Percentiles rank a stretch among this genome's conserved stretches.
These are phyloP conservation scores for Peribolospora baueri DNA, from an alignment of 768 basidiomycete species.

Conservation along the genomic window DNA sequence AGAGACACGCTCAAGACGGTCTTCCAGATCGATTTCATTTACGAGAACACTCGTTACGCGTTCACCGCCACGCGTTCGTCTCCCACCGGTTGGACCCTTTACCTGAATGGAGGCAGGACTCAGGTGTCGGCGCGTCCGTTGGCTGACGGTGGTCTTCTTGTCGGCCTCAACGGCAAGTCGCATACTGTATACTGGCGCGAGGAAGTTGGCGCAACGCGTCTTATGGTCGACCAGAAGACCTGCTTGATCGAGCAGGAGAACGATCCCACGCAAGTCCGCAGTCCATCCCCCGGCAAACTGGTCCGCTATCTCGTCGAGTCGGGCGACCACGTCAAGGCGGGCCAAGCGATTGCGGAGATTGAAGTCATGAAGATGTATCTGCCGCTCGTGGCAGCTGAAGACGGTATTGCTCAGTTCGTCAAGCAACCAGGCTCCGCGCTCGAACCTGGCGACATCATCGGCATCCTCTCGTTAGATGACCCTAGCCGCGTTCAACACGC, in stretches of 20 bases:
- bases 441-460: constrained; percentile 88
- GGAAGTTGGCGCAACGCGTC: constrained; percentile 47
- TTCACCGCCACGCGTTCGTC: constrained; percentile 88
- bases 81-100: constrained; percentile 69
- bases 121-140: constrained; percentile 76
- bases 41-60: constrained; percentile 80
- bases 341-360: constrained; percentile 92
- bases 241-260: constrained; percentile 98
- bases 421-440: constrained; percentile 95
- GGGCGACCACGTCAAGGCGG: constrained; percentile 88
- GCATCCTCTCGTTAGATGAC: constrained; percentile 87
- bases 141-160: constrained; percentile 80
- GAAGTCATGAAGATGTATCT: constrained; percentile 93
- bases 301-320: constrained; percentile 85
- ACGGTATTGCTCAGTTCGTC: constrained; percentile 80
- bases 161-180: constrained; percentile 74
- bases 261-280: constrained; percentile 87
- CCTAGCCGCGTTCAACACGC: constrained; percentile 91
- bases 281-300: constrained; percentile 89
- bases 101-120: constrained; percentile 81
- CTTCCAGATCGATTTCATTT: constrained; percentile 89
- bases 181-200: constrained; percentile 97
- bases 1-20: constrained; percentile 89
- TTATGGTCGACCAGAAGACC: constrained; percentile 93
- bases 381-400: constrained; percentile 82